Percentiles rank a stretch among this genome's conserved stretches.
Evolutionary conservation across 2,329 filamentous ascomycete genomes (phyloP).

Genomic region (Clarireedia monteithiana): DNA sequence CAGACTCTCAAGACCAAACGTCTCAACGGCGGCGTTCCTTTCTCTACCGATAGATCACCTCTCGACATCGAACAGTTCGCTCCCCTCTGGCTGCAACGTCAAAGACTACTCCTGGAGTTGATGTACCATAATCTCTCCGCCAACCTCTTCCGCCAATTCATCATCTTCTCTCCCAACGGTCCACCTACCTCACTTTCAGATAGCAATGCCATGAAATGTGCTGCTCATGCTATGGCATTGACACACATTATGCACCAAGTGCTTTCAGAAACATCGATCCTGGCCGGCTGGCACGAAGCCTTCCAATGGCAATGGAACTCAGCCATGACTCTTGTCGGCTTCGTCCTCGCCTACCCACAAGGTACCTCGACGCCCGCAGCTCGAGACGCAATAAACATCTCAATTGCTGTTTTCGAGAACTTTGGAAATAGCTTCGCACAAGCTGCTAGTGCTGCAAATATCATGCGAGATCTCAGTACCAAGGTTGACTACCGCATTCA

Average conservation of each 20-base stretch:
- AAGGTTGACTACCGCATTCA: slow-evolving; percentile 24
- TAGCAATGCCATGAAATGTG: slow-evolving; percentile 25
- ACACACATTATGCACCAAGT: slow-evolving; percentile 34
- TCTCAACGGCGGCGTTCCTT: slow-evolving; percentile 24
- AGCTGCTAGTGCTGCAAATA: slow-evolving; percentile 29
- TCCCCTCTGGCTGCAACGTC: slow-evolving; percentile 37
- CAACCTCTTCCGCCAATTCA: slow-evolving; percentile 34
- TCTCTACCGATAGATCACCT: slow-evolving; percentile 33
- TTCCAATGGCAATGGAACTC: slow-evolving; percentile 40
- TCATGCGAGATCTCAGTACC: slow-evolving; percentile 27
- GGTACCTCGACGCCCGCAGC: slow-evolving; percentile 25
- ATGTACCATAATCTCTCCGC: slow-evolving; percentile 35
- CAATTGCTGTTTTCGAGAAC: slow-evolving; percentile 31
- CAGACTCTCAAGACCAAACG: slow-evolving; percentile 32
- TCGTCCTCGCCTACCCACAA: slow-evolving; percentile 32
- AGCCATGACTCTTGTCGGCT: slow-evolving; percentile 34
- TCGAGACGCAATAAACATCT: slow-evolving; percentile 29
- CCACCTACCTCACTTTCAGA: slow-evolving; percentile 22
- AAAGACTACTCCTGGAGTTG: slow-evolving; percentile 36
- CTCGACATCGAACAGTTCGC: slow-evolving; percentile 30
- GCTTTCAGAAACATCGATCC: slow-evolving; percentile 27
- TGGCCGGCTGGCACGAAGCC: slow-evolving; percentile 33
- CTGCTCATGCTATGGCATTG: slow-evolving; percentile 31
- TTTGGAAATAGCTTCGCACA: slow-evolving; percentile 31
- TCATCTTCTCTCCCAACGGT: slow-evolving; percentile 28